Evolutionary conservation across 2,329 filamentous ascomycete species (phyloP).

Genomic region (Talaromyces islandicus): DNA sequence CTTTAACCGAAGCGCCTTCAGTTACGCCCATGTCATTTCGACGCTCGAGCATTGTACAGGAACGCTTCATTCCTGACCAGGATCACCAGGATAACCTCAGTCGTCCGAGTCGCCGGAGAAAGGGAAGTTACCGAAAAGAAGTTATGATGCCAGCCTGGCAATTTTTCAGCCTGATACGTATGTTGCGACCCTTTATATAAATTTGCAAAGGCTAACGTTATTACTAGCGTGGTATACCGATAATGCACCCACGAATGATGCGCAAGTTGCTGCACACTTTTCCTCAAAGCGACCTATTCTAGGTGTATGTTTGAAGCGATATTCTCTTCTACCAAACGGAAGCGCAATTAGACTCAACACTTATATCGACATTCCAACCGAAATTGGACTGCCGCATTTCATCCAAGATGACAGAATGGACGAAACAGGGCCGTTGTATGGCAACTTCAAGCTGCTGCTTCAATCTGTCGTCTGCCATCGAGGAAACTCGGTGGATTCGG

Average conservation of each 20-base stretch:
- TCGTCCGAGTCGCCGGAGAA: conserved; percentile 18
- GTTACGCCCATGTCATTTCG: conserved; percentile 20
- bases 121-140: conserved; percentile 59
- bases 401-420: conserved; percentile 71
- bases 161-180: conserved; percentile 88
- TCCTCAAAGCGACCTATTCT: conserved; percentile 75
- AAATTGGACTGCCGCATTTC: conserved; percentile 79
- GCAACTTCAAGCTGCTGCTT: conserved; percentile 88
- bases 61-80: conserved; percentile 36
- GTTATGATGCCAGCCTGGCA: conserved; percentile 96
- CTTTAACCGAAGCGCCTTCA: conserved; percentile 22
- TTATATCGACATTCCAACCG: conserved; percentile 84
- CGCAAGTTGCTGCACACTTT: conserved; percentile 84
- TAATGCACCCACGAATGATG: conserved; percentile 58
- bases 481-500: conserved; percentile 76
- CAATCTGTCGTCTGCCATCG: conserved; percentile 92
- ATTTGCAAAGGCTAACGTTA: neutral
- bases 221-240: conserved; percentile 75
- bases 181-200: conserved; percentile 29
- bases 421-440: conserved; percentile 62
- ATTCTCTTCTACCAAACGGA: conserved; percentile 66
- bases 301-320: conserved; percentile 88
- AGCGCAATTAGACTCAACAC: conserved; percentile 68
- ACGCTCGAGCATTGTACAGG: conserved; percentile 37
- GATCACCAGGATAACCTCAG: conserved; percentile 37